These are phyloP conservation scores for Wickerhamiella sorbophila DNA, from an alignment of 805 yeast genomes.

Conservation along the genomic window DNA sequence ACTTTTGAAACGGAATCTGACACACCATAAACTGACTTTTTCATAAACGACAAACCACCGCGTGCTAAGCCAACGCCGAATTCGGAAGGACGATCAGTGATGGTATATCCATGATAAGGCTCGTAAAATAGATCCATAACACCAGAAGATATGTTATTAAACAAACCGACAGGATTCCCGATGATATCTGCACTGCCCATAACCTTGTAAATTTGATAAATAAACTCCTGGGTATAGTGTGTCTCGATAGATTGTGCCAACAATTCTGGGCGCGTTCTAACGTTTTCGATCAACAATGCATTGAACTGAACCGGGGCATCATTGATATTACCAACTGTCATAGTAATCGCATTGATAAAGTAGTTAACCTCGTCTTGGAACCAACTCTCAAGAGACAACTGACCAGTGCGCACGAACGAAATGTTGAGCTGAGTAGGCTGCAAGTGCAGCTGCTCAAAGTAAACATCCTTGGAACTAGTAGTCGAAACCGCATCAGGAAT, in stretches of 20 bases:
- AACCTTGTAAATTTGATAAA: constrained; percentile 82
- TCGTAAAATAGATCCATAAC: constrained; percentile 93
- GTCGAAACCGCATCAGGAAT: constrained; percentile 56
- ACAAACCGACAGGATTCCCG: constrained; percentile 95
- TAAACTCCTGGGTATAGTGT: constrained; percentile 84
- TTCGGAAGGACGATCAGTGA: constrained; percentile 93
- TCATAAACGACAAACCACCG: constrained; percentile 87
- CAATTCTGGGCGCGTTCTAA: constrained; percentile 70
- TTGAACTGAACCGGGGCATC: constrained; percentile 90
- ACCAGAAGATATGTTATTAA: constrained; percentile 86
- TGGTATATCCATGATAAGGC: constrained; percentile 88
- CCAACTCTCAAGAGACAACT: constrained; percentile 38
- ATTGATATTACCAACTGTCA: constrained; percentile 94
- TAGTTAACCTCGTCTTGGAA: constrained; percentile 25
- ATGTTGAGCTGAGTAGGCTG: constrained; percentile 84
- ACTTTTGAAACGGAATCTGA: constrained; percentile 87
- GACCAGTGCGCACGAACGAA: constrained; percentile 67
- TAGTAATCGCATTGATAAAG: constrained; percentile 71
- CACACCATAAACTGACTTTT: constrained; percentile 87
- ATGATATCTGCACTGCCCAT: constrained; percentile 92
- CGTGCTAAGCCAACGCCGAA: constrained; percentile 90
- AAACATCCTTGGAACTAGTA: constrained; percentile 53
- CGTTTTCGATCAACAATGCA: constrained; percentile 75
- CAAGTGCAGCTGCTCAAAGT: constrained; percentile 81
- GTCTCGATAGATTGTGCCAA: constrained; percentile 56